Percentiles rank a stretch among this genome's conserved stretches.
phyloP scores from a whole-genome alignment of 768 basidiomycete species.

The Gymnopilus junonius region DNA sequence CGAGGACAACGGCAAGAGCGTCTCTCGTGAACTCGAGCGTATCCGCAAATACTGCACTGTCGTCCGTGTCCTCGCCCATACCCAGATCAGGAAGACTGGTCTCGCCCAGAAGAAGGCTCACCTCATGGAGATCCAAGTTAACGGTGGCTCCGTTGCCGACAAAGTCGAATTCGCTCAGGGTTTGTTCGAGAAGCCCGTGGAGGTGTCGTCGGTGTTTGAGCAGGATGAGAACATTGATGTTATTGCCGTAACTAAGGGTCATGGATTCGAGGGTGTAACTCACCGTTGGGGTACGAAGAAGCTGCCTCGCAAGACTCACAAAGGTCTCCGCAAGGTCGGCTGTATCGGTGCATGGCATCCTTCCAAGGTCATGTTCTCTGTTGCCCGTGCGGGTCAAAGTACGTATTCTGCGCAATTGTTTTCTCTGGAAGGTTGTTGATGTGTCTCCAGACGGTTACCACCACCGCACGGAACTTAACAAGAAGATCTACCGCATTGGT shows the following conservation, averaged over 20 bases:
- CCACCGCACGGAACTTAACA: slow-evolving; percentile 97
- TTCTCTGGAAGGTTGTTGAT: slow-evolving; percentile 6
- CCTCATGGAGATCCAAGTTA: slow-evolving; percentile 99
- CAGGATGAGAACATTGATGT: slow-evolving; percentile 96
- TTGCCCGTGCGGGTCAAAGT: slow-evolving; percentile 99
- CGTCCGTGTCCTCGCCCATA: slow-evolving; percentile 99
- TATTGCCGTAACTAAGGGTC: slow-evolving; percentile 99
- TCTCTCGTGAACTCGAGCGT: slow-evolving; percentile 95
- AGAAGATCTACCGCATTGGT: slow-evolving; percentile 98
- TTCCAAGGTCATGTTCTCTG: slow-evolving; percentile 99
- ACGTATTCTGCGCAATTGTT: slow-evolving; percentile 38
- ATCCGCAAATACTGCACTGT: slow-evolving; percentile 99
- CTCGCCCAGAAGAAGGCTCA: slow-evolving; percentile 99
- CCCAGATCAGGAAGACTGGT: slow-evolving; percentile 97
- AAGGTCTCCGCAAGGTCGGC: slow-evolving; percentile 99
- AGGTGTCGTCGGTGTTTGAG: slow-evolving; percentile 87
- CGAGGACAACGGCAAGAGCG: slow-evolving; percentile 90
- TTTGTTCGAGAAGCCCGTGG: slow-evolving; percentile 96
- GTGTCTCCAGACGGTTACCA: slow-evolving; percentile 79
- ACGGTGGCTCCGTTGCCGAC: slow-evolving; percentile 94
- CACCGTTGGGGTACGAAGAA: slow-evolving; percentile 99
- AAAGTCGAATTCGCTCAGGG: slow-evolving; percentile 96
- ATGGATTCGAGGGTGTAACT: slow-evolving; percentile 99
- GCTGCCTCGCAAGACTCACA: slow-evolving; percentile 98
- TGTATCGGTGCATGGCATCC: slow-evolving; percentile 99